Conservation (phyloP, 225 moss, liverwort and hornwort genomes). For the Polytrichum commune region DNA sequence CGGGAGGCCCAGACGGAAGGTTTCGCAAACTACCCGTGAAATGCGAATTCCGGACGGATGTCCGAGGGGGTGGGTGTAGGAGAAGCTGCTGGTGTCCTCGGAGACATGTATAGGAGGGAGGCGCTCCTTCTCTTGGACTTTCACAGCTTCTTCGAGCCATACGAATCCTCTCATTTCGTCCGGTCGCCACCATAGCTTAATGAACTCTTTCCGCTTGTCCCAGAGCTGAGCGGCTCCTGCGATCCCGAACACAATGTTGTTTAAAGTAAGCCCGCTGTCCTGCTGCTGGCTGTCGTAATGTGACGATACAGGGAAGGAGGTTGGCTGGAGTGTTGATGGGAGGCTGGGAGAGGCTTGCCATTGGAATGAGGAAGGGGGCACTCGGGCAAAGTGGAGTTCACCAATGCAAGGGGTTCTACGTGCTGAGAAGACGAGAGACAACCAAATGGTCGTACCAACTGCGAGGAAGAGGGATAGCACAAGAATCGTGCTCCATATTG, state of each 20-base stretch:
- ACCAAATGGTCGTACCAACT: slow-evolving; percentile 39
- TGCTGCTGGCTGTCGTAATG: slow-evolving; percentile 22
- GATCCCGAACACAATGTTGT: slow-evolving; percentile 84
- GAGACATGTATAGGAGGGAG: slow-evolving; percentile 67
- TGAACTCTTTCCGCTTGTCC: slow-evolving; percentile 80
- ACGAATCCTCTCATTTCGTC: slow-evolving; percentile 94
- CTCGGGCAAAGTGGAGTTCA: slow-evolving; percentile 18
- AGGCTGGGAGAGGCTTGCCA: slow-evolving; percentile 21
- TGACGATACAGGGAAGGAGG: slow-evolving; percentile 14
- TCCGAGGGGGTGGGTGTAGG: slow-evolving; percentile 80
- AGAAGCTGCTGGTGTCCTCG: slow-evolving; percentile 76
- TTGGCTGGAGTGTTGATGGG: slow-evolving; percentile 2
- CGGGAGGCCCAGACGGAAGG: slow-evolving; percentile 60
- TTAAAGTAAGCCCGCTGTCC: slow-evolving; percentile 20
- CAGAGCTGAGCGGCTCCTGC: slow-evolving; percentile 94
- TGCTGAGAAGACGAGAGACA: slow-evolving; percentile 45
- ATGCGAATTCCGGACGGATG: slow-evolving; percentile 92
- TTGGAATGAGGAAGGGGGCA: slow-evolving; percentile 31
- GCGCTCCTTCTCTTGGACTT: slow-evolving; percentile 26
- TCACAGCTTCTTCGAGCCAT: slow-evolving; percentile 82
- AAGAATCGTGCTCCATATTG: slow-evolving; percentile 30
- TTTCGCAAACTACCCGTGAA: slow-evolving; percentile 77
- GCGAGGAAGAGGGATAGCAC: slow-evolving; percentile 19
- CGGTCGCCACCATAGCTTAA: slow-evolving; percentile 91
- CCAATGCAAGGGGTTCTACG: slow-evolving; percentile 52